Conservation (phyloP, 495 filamentous ascomycete species). For the Xylaria scruposa region DNA sequence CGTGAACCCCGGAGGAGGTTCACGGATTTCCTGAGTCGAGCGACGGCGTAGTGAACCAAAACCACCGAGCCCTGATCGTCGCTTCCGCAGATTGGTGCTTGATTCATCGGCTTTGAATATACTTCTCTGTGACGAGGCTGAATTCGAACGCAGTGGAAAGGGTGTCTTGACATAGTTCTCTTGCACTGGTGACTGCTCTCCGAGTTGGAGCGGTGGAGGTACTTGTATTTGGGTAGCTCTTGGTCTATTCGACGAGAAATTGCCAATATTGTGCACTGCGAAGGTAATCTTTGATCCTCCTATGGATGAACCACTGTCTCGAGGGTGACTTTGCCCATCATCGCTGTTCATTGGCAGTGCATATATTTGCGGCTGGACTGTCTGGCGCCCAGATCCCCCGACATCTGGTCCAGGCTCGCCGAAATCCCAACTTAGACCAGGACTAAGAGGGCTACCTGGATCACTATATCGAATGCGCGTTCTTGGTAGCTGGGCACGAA, state of each 20-base stretch:
- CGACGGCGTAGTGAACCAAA: constrained; percentile 1
- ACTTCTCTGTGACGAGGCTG: background rate
- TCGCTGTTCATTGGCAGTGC: background rate
- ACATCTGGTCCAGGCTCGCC: background rate
- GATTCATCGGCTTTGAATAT: background rate
- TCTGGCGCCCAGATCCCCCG: constrained; percentile 2
- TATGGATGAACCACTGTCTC: background rate
- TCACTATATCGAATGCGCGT: constrained; percentile 19
- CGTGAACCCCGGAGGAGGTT: constrained; percentile 20
- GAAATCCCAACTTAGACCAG: background rate
- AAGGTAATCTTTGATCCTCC: background rate
- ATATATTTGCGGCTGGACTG: background rate
- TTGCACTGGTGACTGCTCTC: constrained; percentile 24
- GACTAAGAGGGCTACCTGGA: constrained; percentile 8
- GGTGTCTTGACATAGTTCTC: constrained; percentile 36
- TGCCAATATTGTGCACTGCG: background rate
- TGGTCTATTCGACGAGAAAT: constrained; percentile 3
- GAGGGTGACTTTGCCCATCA: background rate
- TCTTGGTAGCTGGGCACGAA: background rate
- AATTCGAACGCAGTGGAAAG: constrained; percentile 22
- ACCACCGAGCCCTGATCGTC: constrained; percentile 12
- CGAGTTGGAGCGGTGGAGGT: constrained; percentile 35
- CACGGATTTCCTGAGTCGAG: background rate
- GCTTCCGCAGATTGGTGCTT: constrained; percentile 7
- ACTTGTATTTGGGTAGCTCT: background rate